Conservation (phyloP, 2,329 filamentous ascomycete genomes). For the Diaporthe sp. region DNA sequence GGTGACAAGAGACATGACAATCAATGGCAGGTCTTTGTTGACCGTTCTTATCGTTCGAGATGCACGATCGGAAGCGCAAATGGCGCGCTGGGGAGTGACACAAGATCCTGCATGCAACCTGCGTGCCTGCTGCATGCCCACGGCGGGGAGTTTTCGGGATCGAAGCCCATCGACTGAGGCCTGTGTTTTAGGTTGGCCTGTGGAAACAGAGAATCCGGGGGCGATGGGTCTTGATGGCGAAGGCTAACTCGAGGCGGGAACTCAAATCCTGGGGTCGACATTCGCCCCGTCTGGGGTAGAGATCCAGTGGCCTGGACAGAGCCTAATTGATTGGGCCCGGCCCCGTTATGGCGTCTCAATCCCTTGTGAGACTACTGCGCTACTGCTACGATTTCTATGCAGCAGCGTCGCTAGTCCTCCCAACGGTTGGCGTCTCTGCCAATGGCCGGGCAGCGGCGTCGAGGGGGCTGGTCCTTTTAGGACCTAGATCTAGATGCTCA, state of each 20-base stretch:
- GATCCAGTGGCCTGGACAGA: constrained; percentile 20
- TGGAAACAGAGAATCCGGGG: constrained; percentile 27
- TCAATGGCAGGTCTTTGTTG: too few species aligned
- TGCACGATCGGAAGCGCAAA: constrained; percentile 5
- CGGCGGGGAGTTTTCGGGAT: constrained; percentile 26
- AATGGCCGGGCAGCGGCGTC: constrained; percentile 12
- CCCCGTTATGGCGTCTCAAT: constrained; percentile 7
- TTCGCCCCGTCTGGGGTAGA: constrained; percentile 33
- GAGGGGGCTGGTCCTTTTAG: constrained; percentile 9
- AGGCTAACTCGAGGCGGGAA: constrained; percentile 34
- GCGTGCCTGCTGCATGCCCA: neutral
- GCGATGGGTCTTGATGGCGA: constrained; percentile 26
- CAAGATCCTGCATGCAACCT: constrained; percentile 24
- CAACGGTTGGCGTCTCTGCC: constrained; percentile 21
- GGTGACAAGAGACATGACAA: neutral
- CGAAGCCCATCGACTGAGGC: constrained; percentile 18
- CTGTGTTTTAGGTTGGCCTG: constrained; percentile 11
- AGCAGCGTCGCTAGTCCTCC: constrained; percentile 21
- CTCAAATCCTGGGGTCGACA: constrained; percentile 25
- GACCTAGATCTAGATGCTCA: neutral
- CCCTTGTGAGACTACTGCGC: constrained; percentile 6
- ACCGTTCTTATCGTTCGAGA: neutral
- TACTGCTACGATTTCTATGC: constrained; percentile 17
- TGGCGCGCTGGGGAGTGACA: neutral
- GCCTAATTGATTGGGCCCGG: constrained; percentile 22